Percentiles rank a stretch among this genome's conserved stretches.
These are phyloP conservation scores for Zygosaccharomyces rouxii DNA, from an alignment of 805 yeast genomes.

Conservation along the genomic window DNA sequence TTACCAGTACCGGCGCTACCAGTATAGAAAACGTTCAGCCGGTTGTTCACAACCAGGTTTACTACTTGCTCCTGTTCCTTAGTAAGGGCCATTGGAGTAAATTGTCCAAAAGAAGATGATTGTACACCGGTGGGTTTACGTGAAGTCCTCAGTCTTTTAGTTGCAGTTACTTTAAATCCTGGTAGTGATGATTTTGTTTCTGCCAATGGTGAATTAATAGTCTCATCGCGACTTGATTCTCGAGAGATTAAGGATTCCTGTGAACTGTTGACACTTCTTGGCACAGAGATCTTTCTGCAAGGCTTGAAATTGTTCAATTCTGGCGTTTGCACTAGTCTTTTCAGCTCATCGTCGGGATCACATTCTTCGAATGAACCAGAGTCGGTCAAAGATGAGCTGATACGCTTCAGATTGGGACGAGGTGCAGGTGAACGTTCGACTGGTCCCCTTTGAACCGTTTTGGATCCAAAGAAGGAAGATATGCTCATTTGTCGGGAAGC, in stretches of 20 bases:
- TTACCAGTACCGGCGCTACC: constrained; percentile 91
- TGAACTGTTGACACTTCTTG: background rate
- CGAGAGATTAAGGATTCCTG: background rate
- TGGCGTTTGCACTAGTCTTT: constrained; percentile 18
- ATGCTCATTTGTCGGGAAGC: constrained; percentile 1
- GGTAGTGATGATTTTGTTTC: background rate
- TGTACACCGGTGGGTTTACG: background rate
- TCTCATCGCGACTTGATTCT: background rate
- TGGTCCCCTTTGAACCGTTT: background rate
- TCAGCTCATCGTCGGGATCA: constrained; percentile 25
- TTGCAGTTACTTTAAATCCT: constrained; percentile 16
- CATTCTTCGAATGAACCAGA: constrained; percentile 36
- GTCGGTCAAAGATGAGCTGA: constrained; percentile 15
- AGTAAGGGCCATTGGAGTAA: constrained; percentile 26
- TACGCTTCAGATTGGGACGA: constrained; percentile 4
- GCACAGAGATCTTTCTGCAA: background rate
- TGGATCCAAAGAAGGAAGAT: constrained; percentile 1
- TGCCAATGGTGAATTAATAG: background rate
- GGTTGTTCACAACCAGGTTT: constrained; percentile 46
- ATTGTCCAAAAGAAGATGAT: constrained; percentile 10
- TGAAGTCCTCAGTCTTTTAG: constrained; percentile 18
- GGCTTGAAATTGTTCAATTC: constrained; percentile 28
- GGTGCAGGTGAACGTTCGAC: background rate
- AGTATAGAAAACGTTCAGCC: constrained; percentile 62
- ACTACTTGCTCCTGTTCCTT: constrained; percentile 52